Conservation (phyloP, 2,329 filamentous ascomycete species). For the Setomelanomma holmii region DNA sequence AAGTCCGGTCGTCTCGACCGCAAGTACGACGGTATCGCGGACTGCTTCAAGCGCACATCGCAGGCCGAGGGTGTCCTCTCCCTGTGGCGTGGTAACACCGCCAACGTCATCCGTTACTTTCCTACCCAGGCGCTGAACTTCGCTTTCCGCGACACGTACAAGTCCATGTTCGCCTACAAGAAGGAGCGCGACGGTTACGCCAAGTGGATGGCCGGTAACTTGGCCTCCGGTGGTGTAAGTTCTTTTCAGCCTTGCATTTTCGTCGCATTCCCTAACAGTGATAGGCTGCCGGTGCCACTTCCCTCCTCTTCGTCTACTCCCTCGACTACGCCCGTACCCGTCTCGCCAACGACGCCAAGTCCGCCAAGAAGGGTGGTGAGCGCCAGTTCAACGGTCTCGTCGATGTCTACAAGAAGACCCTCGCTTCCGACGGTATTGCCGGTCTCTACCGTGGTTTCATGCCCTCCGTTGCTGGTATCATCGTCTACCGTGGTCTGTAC, state of each 20-base stretch:
- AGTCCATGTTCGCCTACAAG: conserved; percentile 99
- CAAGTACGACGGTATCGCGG: conserved; percentile 91
- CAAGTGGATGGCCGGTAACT: conserved; percentile 99
- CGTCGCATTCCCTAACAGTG: conserved; percentile 15
- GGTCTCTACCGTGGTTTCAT: conserved; percentile 99
- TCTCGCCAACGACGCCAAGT: conserved; percentile 99
- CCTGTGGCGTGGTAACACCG: conserved; percentile 99
- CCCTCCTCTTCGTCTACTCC: conserved; percentile 99
- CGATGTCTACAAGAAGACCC: conserved; percentile 99
- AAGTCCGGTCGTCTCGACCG: conserved; percentile 97
- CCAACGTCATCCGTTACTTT: conserved; percentile 99
- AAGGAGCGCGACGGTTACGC: conserved; percentile 98
- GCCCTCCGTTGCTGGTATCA: conserved; percentile 97
- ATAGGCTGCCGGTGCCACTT: conserved; percentile 96
- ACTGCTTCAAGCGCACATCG: conserved; percentile 95
- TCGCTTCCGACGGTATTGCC: conserved; percentile 96
- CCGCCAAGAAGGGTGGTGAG: conserved; percentile 93
- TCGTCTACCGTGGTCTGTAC: conserved; percentile 99
- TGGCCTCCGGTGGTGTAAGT: conserved; percentile 99
- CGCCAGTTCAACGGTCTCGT: conserved; percentile 99
- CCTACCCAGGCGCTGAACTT: conserved; percentile 99
- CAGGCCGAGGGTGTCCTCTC: conserved; percentile 92
- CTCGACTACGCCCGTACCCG: conserved; percentile 99
- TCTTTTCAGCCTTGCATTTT: neutral
- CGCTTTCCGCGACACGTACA: conserved; percentile 99